These are phyloP conservation scores for Populus euphratica DNA, from an alignment of 345 rosid genomes.

Conservation along the genomic window DNA sequence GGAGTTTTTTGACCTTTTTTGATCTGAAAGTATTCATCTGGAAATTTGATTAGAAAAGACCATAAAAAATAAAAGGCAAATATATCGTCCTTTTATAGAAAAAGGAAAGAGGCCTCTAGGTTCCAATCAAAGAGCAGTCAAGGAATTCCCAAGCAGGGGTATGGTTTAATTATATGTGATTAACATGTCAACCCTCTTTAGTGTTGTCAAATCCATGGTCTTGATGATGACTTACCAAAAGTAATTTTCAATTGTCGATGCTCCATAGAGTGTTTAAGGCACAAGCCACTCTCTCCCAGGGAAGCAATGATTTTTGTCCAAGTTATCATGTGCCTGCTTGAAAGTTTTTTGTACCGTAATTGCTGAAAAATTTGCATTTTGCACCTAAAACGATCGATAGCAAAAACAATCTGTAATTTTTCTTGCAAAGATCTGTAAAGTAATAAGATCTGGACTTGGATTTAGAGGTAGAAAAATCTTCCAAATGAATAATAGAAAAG, in stretches of 20 bases:
- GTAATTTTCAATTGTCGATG: background rate
- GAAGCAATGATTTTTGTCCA: background rate
- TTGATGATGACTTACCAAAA: constrained; percentile 19
- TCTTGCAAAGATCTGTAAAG: background rate
- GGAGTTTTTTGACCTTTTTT: background rate
- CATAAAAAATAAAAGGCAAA: background rate
- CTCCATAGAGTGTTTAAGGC: background rate
- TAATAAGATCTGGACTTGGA: background rate
- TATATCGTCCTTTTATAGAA: background rate
- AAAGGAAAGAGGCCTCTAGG: background rate
- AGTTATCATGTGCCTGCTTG: background rate
- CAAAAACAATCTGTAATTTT: background rate
- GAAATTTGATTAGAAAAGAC: background rate
- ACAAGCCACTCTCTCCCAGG: background rate
- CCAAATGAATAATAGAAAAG: background rate
- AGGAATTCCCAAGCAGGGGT: constrained; percentile 32
- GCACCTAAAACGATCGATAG: background rate
- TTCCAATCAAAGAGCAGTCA: constrained; percentile 36
- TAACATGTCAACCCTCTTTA: constrained; percentile 16
- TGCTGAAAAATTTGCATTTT: background rate
- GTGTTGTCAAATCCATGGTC: constrained; percentile 45
- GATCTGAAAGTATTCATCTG: background rate
- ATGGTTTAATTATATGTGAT: background rate
- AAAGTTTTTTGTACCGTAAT: background rate
- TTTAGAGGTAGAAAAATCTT: background rate